Evolutionary conservation across 192 early-diverging fungal species (phyloP), one percentile per base, ranked within the genome.

Genomic region (Entomortierella beljakovae): DNA sequence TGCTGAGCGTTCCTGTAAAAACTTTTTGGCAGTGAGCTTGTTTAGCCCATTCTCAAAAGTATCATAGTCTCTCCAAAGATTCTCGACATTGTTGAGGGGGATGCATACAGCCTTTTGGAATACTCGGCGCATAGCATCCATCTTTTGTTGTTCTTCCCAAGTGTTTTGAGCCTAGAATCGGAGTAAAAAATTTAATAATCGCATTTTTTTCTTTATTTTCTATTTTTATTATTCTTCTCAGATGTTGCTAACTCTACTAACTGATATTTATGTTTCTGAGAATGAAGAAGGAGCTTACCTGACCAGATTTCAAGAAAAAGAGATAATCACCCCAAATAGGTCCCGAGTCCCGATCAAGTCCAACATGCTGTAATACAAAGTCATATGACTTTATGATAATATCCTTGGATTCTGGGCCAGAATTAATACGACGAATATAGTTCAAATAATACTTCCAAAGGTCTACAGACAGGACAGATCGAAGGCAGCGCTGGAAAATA

Each of bases 31-130:
- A 68, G 93, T 93, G 52, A 94, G 66, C 67, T 94, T 90, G 80
- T 94, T 95, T 20, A 95, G 81, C 7, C 83, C 84, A 69, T 94
- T 97, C 67, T 98, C 96, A 84, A 93, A 98, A 29, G 89, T 81
- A 81, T 99, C 97, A 80, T 98, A 98, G 42, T 96, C 91, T 58
- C 96, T 96, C 97, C 97, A 99, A 16, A 99, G 87, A 71, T 92
- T 87, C 62, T 98, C 96, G 16, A 99, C 88, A 53, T 96, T 95
- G 56, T 90, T 82, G 42, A 96, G 63, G 1, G 97, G 97, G 32
- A 95, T 94, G 34, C 88, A 82, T n/a, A 97, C 87, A 23, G 96
- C 97, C 33, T 88, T 85, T 63, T 97, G 94, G 66, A 90, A 99
- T 7, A 91, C 87, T 28, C 91, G 84, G 51, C 97, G 92, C 82